Percentiles rank a stretch among this genome's conserved stretches.
These are phyloP conservation scores for Didymellaceae sp. DNA, from an alignment of 2,329 filamentous ascomycete genomes.

Conservation along the genomic window DNA sequence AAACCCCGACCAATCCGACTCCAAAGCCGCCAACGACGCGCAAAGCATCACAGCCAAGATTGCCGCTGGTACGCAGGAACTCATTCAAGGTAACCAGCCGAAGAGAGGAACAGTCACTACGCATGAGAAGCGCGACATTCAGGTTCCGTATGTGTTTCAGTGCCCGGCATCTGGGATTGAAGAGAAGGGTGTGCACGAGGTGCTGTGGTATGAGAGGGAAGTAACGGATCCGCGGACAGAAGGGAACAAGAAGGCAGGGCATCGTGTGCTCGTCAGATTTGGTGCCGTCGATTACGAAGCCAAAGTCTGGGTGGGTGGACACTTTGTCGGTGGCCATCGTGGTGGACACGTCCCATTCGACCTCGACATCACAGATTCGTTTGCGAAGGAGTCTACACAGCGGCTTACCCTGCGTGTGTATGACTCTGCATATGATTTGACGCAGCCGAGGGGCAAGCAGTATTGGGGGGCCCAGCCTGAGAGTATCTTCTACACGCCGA, in stretches of 20 bases:
- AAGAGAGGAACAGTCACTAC: constrained; percentile 40
- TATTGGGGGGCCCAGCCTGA: constrained; percentile 68
- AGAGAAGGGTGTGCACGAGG: constrained; percentile 68
- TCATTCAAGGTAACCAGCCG: constrained; percentile 56
- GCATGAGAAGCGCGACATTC: constrained; percentile 60
- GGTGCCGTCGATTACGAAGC: constrained; percentile 69
- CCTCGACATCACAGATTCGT: constrained; percentile 63
- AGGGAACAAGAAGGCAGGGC: constrained; percentile 50
- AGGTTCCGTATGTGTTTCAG: constrained; percentile 71
- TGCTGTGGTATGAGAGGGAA: constrained; percentile 68
- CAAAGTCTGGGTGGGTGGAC: constrained; percentile 63
- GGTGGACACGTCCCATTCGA: constrained; percentile 66
- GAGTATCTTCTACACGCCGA: constrained; percentile 66
- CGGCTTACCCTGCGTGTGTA: constrained; percentile 63
- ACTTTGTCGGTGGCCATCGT: constrained; percentile 60
- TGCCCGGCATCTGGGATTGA: constrained; percentile 67
- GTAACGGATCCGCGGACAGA: constrained; percentile 59
- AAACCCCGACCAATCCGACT: constrained; percentile 21
- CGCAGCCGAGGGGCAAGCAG: constrained; percentile 72
- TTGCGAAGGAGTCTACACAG: constrained; percentile 25
- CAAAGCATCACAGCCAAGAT: constrained; percentile 56
- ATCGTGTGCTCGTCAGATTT: constrained; percentile 60
- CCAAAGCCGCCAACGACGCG: constrained; percentile 27
- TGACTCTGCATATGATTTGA: constrained; percentile 69
- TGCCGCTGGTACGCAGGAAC: constrained; percentile 56